Base-by-base conservation (phyloP, 129 eudicot species). In the Apium graveolens region DNA sequence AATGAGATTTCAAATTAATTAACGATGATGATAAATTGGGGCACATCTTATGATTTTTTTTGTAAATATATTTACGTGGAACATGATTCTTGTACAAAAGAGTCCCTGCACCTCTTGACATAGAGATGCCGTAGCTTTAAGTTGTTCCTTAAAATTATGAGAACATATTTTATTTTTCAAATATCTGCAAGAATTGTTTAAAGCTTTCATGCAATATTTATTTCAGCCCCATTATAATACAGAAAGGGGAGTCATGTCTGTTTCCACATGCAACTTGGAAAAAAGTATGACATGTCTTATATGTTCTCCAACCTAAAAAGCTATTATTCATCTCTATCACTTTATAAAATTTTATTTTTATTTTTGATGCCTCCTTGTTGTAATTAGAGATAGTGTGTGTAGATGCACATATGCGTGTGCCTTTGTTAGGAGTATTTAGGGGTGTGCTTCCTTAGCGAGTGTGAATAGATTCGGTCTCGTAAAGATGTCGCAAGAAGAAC, bases 321-420 rank as follows among this genome's bases (percentile, higher is more conserved):
- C 86, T 84, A 81, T 77, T 72, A 87, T 90, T 88, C 89, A 92
- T 73, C 77, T 83, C 83, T 31, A 65, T 89, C 80, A 75, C 93
- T 90, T 92, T 90, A 76, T 82, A 71, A 43, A 86, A 84, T 89
- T 85, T 89, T 84, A 20, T 63, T 63, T 63, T 82, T 86, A 57
- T 82, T 84, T 89, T 85, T 82, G 74, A 57, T 57, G 66, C 66
- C 66, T 57, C 66, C 66, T 57, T n/a, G 0, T 2, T 49, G 6
- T 18, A 49, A n/a, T n/a, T n/a, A 1, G 60, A 14, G 60, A 24
- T 57, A 72, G 77, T 51, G 68, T 78, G 38, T 32, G 76, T 21
- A 5, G 53, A 44, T 11, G 11, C 45, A 42, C 45, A 10, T 44
- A 11, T 44, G 48, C 12, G 55, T 11, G 32, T 60, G 76, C 38